Conservation (phyloP, 2,329 filamentous ascomycete genomes). For the Penicillium sp. region DNA sequence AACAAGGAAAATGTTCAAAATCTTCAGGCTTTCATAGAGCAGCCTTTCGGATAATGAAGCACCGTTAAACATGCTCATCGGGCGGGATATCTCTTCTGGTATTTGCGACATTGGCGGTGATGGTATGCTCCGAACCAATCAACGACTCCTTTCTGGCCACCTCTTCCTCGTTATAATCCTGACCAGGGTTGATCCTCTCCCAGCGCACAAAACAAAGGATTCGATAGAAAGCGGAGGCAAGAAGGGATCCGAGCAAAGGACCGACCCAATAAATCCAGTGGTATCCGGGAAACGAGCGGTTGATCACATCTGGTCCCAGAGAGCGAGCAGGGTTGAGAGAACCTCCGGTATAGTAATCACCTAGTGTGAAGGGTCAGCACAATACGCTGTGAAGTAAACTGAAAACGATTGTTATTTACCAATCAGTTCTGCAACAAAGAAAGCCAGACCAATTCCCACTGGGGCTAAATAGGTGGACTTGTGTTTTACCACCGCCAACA, state of each 20-base stretch:
- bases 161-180: slow-evolving; percentile 54
- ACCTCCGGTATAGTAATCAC: slow-evolving; percentile 49
- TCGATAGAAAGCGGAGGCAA: slow-evolving; percentile 50
- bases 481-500: slow-evolving; percentile 72
- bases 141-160: slow-evolving; percentile 19
- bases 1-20: background rate
- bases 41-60: background rate
- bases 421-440: slow-evolving; percentile 61
- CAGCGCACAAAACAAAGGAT: slow-evolving; percentile 48
- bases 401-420: slow-evolving; percentile 28
- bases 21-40: no score
- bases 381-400: background rate
- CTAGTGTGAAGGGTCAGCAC: slow-evolving; percentile 20
- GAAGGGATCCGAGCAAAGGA: slow-evolving; percentile 44
- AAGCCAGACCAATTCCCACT: slow-evolving; percentile 66
- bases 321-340: slow-evolving; percentile 50
- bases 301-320: slow-evolving; percentile 48
- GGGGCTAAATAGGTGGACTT: slow-evolving; percentile 69
- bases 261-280: slow-evolving; percentile 54
- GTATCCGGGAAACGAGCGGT: slow-evolving; percentile 45
- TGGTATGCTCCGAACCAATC: slow-evolving; percentile 11
- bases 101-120: slow-evolving; percentile 4
- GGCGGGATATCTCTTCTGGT: background rate
- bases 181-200: slow-evolving; percentile 46
- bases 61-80: slow-evolving; percentile 6